These are phyloP conservation scores for Exophiala lecanii-corni DNA, from an alignment of 2,329 filamentous ascomycete genomes.

Conservation along the genomic window DNA sequence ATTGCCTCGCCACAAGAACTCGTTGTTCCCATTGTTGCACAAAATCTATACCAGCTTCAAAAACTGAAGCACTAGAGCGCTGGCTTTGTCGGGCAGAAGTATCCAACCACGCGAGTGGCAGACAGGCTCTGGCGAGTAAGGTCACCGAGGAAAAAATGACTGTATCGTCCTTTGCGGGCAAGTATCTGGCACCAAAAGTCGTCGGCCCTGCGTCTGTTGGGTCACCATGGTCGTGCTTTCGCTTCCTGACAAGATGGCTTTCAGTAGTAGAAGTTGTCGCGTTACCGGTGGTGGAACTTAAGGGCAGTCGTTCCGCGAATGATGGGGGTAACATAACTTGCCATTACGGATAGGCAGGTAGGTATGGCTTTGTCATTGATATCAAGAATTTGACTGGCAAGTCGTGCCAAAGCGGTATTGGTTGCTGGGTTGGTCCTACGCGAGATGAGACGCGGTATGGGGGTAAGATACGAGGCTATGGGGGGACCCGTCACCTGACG, in stretches of 20 bases:
- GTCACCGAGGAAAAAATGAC: constrained; percentile 17
- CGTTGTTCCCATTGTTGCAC: constrained; percentile 22
- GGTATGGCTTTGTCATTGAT: too few relatives aligned
- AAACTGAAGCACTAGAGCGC: constrained; percentile 7
- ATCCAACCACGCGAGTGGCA: constrained; percentile 24
- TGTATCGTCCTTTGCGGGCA: not conserved
- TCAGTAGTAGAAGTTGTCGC: not conserved
- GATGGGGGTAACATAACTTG: constrained; percentile 16
- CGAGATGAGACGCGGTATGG: too few relatives aligned
- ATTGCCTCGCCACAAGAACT: constrained; percentile 17
- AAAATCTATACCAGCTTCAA: constrained; percentile 17
- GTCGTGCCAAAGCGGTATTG: too few relatives aligned
- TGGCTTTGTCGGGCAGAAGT: constrained; percentile 1
- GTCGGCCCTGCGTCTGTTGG: constrained; percentile 8
- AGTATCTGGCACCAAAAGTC: constrained; percentile 3
- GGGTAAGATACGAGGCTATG: not conserved
- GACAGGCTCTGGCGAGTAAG: constrained; percentile 22
- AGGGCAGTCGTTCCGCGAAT: constrained; percentile 5
- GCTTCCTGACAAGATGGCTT: constrained; percentile 13
- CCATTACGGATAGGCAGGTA: constrained; percentile 13
- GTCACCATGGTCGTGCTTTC: constrained; percentile 17
- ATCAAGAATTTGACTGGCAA: not conserved
- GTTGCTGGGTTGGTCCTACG: too few relatives aligned
- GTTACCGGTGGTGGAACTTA: constrained; percentile 8
- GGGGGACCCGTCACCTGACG: constrained; percentile 7